Evolutionary conservation across 805 yeast species (phyloP), one percentile per base, ranked within the genome.

Genomic region (Monosporozyma aquatica): DNA sequence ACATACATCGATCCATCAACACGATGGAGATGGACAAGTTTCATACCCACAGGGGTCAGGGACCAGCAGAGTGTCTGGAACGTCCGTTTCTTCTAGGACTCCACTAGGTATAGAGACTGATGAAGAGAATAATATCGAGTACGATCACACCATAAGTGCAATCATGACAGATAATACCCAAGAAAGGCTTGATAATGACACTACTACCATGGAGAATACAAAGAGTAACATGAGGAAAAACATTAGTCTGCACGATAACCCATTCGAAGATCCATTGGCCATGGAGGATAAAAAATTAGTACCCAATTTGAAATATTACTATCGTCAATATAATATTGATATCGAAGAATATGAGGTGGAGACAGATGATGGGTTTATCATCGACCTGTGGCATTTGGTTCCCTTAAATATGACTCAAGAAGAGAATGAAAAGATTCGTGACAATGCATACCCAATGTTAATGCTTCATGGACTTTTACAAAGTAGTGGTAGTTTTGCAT

Each of bases 391-490:
- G 55, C 75, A 86, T 35, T 40, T 60, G 38, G 47, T 44, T 26
- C 50, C 50, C 5, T n/a, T 22, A 21, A 27, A 34, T 2, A 10
- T 14, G 13, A 20, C 17, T 6, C 25, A 5, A 6, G 28, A 20
- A 10, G 34, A 30, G 9, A 49, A 54, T 11, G 38, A 45, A 1
- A 38, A 45, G 3, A 43, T 45, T 8, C 24, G 55, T 13, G 37
- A 58, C 29, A 33, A 49, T 27, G 59, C 70, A 46, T 69, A 69
- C 42, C 97, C 97, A 0, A 66, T 90, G 1, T 65, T 90, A 18
- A 62, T 87, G 47, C 66, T 90, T 17, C 98, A 90, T 54, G 98
- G 98, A 0, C 69, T 90, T 11, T 65, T 90, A 48, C 95, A 89
- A 55, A 82, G 94, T 18, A 78, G 90, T 0, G 96, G 89, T 0